These are phyloP conservation scores for Pichia terricola DNA, from an alignment of 1,139 yeast genomes.

Conservation along the genomic window DNA sequence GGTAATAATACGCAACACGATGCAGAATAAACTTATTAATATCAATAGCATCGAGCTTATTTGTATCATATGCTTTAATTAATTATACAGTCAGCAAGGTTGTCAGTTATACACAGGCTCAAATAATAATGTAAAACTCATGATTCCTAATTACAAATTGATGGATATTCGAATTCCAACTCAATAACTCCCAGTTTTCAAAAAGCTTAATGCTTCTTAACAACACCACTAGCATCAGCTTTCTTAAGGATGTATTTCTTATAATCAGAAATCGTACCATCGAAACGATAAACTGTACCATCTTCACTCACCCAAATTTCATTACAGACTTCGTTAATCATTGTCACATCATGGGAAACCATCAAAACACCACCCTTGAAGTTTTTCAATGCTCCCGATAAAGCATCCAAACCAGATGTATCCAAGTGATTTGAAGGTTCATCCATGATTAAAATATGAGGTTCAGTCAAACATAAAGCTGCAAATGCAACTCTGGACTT, in stretches of 20 bases:
- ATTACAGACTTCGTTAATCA: conserved; percentile 79
- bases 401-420: conserved; percentile 94
- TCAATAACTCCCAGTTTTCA: too few relatives aligned
- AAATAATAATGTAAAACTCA: too few relatives aligned
- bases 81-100: too few relatives aligned
- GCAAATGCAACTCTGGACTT: conserved; percentile 98
- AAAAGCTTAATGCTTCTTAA: conserved; percentile 52
- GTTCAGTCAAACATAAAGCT: conserved; percentile 78
- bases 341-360: conserved; percentile 96
- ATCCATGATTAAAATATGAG: conserved; percentile 88
- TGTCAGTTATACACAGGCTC: too few relatives aligned
- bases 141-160: too few relatives aligned
- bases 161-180: too few relatives aligned
- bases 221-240: conserved; percentile 85
- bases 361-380: conserved; percentile 93
- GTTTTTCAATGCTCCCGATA: conserved; percentile 75
- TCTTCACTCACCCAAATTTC: conserved; percentile 94
- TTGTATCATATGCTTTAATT: too few relatives aligned
- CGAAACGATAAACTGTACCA: conserved; percentile 69
- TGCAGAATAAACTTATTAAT: too few relatives aligned
- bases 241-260: conserved; percentile 74
- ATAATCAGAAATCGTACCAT: conserved; percentile 79
- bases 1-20: too few relatives aligned
- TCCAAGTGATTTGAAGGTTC: conserved; percentile 99
- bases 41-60: too few relatives aligned